Base-by-base conservation (phyloP, 1,139 yeast genomes). In the Blastobotrys arbuscula region DNA sequence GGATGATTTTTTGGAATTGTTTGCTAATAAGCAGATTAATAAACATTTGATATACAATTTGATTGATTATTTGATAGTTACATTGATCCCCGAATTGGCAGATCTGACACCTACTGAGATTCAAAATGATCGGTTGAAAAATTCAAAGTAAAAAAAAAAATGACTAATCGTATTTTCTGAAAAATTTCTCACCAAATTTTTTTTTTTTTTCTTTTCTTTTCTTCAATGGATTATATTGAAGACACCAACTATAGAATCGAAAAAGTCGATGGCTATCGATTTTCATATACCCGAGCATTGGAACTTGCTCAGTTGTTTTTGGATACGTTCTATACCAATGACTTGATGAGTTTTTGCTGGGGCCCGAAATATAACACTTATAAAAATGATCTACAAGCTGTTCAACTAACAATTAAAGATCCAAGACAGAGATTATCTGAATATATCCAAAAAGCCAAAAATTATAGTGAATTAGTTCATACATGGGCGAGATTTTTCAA, bases 61-160 rank as follows among this genome's bases (percentile, higher is more conserved):
- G 2, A 19, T 74, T 26, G 79, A 76, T 53, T 57, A 70, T 38
- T 10, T 72, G 1, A 53, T 74, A 13, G 48, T 62, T 4, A 55
- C 61, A 21, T 19, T 74, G 6, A 61, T 73, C 13, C 78, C 79
- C 0, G 79, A 75, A 50, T 50, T 67, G 36, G 51, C 55, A 2
- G 54, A 53, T 69, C 73, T 60, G 65, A 72, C 59, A 66, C 82
- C 51, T 33, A 71, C 70, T 16, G 59, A 57, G 24, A 64, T 47
- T 30, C 47, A 44, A 18, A 30, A 19, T n/a, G 34, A 42, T 16
- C 38, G 39, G 31, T 21, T 42, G 10, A 15, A 7, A n/a, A n/a
- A n/a, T n/a, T n/a, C n/a, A n/a, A n/a, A n/a, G n/a, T n/a, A n/a
- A n/a, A n/a, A n/a, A n/a, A n/a, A n/a, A n/a, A n/a, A n/a, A n/a